phyloP scores from a whole-genome alignment of 108 stramenopile genomes.

The Fistulifera pelliculosa region DNA sequence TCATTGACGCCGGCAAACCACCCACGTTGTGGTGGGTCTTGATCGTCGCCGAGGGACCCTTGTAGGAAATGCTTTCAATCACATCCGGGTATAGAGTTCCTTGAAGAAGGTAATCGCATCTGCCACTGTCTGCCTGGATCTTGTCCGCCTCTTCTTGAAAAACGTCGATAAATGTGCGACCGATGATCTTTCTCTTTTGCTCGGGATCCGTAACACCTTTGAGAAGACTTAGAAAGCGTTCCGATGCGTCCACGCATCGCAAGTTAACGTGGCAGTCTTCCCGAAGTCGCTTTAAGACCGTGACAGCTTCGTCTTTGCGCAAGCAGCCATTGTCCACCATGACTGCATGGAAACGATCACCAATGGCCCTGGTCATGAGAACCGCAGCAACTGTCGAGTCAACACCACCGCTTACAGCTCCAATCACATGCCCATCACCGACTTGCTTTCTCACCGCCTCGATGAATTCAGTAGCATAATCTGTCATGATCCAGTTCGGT shows the following conservation, averaged over 20 bases:
- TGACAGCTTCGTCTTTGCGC: slow-evolving; percentile 88
- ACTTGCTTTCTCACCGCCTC: slow-evolving; percentile 77
- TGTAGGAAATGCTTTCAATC: slow-evolving; percentile 97
- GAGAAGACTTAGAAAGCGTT: slow-evolving; percentile 80
- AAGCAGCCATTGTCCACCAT: slow-evolving; percentile 98
- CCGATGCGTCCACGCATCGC: slow-evolving; percentile 86
- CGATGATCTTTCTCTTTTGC: slow-evolving; percentile 96
- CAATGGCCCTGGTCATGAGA: slow-evolving; percentile 93
- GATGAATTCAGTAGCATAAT: slow-evolving; percentile 95
- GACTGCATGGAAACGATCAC: slow-evolving; percentile 96
- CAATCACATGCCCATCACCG: slow-evolving; percentile 93
- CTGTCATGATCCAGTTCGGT: slow-evolving; percentile 94
- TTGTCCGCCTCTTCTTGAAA: slow-evolving; percentile 92
- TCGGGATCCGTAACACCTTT: slow-evolving; percentile 95
- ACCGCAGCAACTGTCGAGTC: slow-evolving; percentile 98
- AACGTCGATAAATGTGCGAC: slow-evolving; percentile 93
- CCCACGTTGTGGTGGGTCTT: slow-evolving; percentile 99
- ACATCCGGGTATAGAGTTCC: slow-evolving; percentile 99
- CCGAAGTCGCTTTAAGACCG: slow-evolving; percentile 78
- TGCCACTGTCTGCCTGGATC: slow-evolving; percentile 63
- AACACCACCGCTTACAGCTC: slow-evolving; percentile 98
- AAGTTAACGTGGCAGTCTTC: slow-evolving; percentile 93
- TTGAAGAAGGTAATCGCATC: slow-evolving; percentile 82
- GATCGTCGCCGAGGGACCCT: slow-evolving; percentile 97
- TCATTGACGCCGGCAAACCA: slow-evolving; percentile 91